Conservation (phyloP, 2,329 filamentous ascomycete genomes). For the Sporothrix pallida region DNA sequence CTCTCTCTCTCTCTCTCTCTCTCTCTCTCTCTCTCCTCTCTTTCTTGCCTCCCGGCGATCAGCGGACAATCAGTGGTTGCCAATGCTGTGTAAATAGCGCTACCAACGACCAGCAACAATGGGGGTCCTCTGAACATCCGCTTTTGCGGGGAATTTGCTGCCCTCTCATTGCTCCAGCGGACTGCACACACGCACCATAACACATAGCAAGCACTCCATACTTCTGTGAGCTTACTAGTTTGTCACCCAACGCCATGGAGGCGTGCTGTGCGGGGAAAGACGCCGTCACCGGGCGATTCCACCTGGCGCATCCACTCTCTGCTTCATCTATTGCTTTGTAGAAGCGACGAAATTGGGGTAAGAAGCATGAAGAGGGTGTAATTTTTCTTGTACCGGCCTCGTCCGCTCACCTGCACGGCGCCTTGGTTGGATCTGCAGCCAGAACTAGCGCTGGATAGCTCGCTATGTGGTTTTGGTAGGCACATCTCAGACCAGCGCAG, state of each 20-base stretch:
- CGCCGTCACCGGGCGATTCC: neutral
- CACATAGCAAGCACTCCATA: neutral
- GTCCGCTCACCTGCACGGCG: neutral
- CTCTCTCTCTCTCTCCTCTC: no score
- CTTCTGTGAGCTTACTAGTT: no score
- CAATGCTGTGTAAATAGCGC: no score
- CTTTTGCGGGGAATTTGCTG: constrained; percentile 1
- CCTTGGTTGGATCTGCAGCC: neutral
- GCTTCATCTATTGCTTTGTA: no score
- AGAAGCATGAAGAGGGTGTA: neutral
- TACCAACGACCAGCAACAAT: no score
- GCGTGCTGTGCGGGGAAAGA: neutral
- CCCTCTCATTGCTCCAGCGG: neutral
- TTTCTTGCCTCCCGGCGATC: neutral
- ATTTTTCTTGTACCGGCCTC: neutral
- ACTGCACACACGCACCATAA: neutral
- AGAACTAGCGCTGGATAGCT: no score
- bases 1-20: neutral
- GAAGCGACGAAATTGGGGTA: neutral
- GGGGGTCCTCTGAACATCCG: neutral
- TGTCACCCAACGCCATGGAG: neutral
- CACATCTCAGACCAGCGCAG: neutral
- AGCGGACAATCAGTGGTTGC: no score
- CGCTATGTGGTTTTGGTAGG: neutral
- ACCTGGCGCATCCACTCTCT: neutral